Evolutionary conservation across 768 basidiomycete genomes (phyloP), one percentile per base, ranked within the genome.

Genomic region (Trametes cingulata): DNA sequence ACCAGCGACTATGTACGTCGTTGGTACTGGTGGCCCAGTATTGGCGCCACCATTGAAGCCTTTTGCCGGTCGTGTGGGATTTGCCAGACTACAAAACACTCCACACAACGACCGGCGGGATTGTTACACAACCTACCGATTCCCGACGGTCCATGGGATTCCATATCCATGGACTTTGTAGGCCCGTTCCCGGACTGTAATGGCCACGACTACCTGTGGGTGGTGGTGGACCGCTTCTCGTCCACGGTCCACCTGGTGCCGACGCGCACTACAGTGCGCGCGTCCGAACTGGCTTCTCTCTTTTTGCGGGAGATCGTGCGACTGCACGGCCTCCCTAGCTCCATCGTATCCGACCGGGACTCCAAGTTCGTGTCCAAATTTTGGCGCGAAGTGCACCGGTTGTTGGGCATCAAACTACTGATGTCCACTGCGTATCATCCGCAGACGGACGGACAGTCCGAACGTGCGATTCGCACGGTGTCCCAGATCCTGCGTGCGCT

Each of bases 121-220:
- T 61, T 73, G 10, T 61, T 76, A 0, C 73, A 76, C 35, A 43
- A 62, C 1, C 63, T 75, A 9, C 73, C 72, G 0, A 62, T 76
- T 0, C 75, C 74, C 0, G 63, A 51, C 0, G 54, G 61, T 3
- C 79, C 77, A 0, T 78, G 75, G 75, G 67, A 72, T 1, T 70
- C 72, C 0, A 76, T 80, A 0, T 73, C 71, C 0, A 76, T 80
- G 50, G 78, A 80, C 63, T 79, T 79, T 39, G 56, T 79, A 0
- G 77, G 72, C 0, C 74, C 72, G 1, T 65, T 80, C 10, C 77
- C 75, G 13, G 35, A 61, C 17, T 67, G 47, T 0, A 19, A 69
- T 3, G 68, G 63, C 0, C 72, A 35, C 20, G 72, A 76, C 40
- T 70, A 54, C 14, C 53, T 75, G 0, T 70, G 60, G 15, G 66